A percentile compares a stretch with the other conserved stretches of the same genome.
These are phyloP conservation scores for Herpetospermum pedunculosum DNA, from an alignment of 306 rosid species.

Conservation along the genomic window DNA sequence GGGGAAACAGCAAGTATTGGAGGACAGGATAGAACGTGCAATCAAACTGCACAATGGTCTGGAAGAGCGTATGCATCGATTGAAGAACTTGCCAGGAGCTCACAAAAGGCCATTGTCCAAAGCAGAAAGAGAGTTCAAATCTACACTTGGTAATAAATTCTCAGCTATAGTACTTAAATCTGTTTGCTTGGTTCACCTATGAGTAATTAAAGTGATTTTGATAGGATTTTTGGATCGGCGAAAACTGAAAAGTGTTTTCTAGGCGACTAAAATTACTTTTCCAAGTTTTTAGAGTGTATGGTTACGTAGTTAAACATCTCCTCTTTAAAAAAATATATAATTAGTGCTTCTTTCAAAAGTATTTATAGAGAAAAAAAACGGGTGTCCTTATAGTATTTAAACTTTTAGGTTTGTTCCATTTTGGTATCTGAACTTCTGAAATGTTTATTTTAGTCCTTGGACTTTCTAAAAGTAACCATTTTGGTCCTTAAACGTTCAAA, in stretches of 20 bases:
- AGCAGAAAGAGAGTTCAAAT: conserved; percentile 76
- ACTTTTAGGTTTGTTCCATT: not conserved
- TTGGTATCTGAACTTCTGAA: not conserved
- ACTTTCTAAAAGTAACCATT: not conserved
- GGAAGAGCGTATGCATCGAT: conserved; percentile 64
- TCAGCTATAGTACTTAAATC: not conserved
- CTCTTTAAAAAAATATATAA: not conserved
- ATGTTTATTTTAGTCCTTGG: not conserved
- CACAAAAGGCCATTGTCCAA: conserved; percentile 73
- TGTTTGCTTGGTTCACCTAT: not conserved
- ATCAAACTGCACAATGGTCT: conserved; percentile 40
- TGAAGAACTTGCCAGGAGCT: conserved; percentile 60
- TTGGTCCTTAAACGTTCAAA: no score
- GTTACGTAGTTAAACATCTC: not conserved
- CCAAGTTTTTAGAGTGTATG: not conserved
- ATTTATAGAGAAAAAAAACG: not conserved
- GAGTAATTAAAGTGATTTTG: not conserved
- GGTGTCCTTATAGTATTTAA: no score
- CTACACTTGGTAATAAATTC: conserved; percentile 66
- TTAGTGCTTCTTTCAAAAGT: not conserved
- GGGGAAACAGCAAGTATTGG: conserved; percentile 40
- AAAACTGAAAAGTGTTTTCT: not conserved
- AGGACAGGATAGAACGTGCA: conserved; percentile 43
- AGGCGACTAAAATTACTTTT: not conserved
- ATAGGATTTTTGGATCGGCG: not conserved